phyloP scores from a whole-genome alignment of 768 basidiomycete genomes.

The Tricholoma bakamatsutake region DNA sequence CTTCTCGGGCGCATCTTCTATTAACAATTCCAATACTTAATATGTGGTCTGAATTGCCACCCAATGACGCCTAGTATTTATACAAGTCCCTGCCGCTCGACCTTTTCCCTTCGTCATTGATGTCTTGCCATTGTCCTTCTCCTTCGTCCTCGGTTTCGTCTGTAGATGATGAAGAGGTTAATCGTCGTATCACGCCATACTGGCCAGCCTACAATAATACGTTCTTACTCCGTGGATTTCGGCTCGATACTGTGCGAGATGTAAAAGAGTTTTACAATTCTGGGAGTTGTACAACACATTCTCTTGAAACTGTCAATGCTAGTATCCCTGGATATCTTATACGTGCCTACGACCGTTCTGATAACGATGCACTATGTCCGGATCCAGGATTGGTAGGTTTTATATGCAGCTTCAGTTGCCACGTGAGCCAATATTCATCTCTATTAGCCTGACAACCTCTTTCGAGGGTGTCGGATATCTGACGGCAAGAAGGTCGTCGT shows the following conservation, averaged over 20 bases:
- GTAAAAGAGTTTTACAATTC: conserved; percentile 51
- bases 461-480: conserved; percentile 51
- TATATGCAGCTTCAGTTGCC: not conserved
- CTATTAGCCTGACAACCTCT: conserved; percentile 69
- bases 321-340: conserved; percentile 24
- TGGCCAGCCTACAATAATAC: conserved; percentile 53
- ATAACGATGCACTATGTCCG: conserved; percentile 60
- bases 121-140: conserved; percentile 25
- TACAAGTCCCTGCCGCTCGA: conserved; percentile 2
- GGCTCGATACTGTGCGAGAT: conserved; percentile 63
- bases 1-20: conserved; percentile 18
- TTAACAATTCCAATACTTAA: conserved; percentile 19
- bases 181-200: conserved; percentile 51
- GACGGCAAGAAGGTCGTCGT: conserved; percentile 53
- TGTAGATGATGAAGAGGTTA: conserved; percentile 52
- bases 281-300: conserved; percentile 5
- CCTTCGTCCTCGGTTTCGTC: conserved; percentile 46
- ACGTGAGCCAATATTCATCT: conserved; percentile 7
- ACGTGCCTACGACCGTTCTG: conserved; percentile 25
- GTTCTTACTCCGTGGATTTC: conserved; percentile 48
- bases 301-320: conserved; percentile 4
- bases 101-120: conserved; percentile 6
- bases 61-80: not conserved
- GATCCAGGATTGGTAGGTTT: conserved; percentile 64
- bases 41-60: conserved; percentile 10